These are phyloP conservation scores for Trametes cingulata DNA, from an alignment of 768 basidiomycete genomes.

Conservation along the genomic window DNA sequence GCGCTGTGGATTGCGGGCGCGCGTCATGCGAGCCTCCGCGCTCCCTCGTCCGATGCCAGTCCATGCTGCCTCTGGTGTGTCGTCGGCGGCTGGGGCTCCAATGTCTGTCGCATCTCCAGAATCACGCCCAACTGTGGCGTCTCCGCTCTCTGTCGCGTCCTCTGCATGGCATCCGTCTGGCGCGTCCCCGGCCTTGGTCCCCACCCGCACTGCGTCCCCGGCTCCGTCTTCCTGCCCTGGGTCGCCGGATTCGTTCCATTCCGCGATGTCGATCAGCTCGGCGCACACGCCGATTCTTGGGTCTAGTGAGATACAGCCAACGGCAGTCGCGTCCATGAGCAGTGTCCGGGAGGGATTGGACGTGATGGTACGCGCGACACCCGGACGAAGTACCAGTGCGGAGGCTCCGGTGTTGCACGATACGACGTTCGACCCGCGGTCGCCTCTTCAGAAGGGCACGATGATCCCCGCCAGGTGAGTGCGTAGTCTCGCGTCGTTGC, in stretches of 20 bases:
- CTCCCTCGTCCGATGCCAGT: neutral
- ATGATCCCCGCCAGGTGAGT: conserved; percentile 12
- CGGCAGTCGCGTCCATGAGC: neutral
- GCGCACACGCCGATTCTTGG: conserved; percentile 7
- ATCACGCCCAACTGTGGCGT: too few relatives aligned
- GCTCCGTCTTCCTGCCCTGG: neutral
- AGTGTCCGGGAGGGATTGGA: neutral
- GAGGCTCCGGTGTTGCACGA: conserved; percentile 3
- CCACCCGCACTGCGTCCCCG: neutral
- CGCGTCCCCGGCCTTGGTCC: neutral
- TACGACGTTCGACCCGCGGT: conserved; percentile 17
- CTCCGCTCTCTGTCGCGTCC: neutral
- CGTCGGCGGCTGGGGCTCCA: too few relatives aligned
- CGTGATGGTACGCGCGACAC: neutral
- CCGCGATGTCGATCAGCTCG: neutral
- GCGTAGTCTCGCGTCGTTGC: neutral
- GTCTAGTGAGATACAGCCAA: neutral
- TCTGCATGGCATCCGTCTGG: neutral
- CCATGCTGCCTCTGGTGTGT: neutral
- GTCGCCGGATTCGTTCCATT: neutral
- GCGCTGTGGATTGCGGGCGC: neutral
- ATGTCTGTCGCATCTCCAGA: too few relatives aligned
- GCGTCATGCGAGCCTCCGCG: neutral
- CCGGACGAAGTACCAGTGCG: neutral
- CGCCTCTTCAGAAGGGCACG: conserved; percentile 16